Conservation (phyloP, 441 rosid species). For the Adansonia madagascariensis region DNA sequence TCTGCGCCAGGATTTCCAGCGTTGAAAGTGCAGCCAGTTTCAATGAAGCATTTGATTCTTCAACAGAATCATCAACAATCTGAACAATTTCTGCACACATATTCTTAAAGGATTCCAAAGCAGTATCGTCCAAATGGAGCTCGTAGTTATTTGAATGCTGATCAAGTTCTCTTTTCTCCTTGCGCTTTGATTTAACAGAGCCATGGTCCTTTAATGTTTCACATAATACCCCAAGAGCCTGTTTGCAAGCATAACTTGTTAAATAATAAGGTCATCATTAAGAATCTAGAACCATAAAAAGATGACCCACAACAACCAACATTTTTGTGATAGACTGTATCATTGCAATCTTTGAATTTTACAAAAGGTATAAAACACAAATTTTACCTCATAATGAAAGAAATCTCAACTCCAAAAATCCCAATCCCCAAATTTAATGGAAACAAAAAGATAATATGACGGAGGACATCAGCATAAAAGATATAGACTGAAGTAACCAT, state of each 20-base stretch:
- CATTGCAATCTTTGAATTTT: background rate
- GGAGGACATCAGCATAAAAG: background rate
- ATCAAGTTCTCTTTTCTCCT: conserved; percentile 46
- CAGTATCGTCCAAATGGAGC: conserved; percentile 63
- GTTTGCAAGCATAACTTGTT: conserved; percentile 30
- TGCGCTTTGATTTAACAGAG: conserved; percentile 49
- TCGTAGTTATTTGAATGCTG: conserved; percentile 44
- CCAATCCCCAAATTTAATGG: background rate
- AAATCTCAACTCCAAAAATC: conserved; percentile 17
- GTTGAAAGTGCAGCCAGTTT: conserved; percentile 81
- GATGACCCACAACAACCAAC: background rate
- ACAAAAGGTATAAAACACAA: background rate
- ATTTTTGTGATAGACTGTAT: background rate
- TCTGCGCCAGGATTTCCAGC: conserved; percentile 71
- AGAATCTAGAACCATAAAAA: background rate
- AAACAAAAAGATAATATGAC: background rate
- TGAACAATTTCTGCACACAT: conserved; percentile 74
- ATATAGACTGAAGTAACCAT: conserved; percentile 19
- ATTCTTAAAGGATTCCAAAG: conserved; percentile 56
- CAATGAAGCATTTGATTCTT: conserved; percentile 57
- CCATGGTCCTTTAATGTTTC: conserved; percentile 63
- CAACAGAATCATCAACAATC: conserved; percentile 56
- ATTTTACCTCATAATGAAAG: background rate
- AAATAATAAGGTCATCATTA: conserved; percentile 13
- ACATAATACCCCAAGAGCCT: conserved; percentile 86